Evolutionary conservation across 495 filamentous ascomycete species (phyloP).

Genomic region (Massariosphaeria phaeospora): DNA sequence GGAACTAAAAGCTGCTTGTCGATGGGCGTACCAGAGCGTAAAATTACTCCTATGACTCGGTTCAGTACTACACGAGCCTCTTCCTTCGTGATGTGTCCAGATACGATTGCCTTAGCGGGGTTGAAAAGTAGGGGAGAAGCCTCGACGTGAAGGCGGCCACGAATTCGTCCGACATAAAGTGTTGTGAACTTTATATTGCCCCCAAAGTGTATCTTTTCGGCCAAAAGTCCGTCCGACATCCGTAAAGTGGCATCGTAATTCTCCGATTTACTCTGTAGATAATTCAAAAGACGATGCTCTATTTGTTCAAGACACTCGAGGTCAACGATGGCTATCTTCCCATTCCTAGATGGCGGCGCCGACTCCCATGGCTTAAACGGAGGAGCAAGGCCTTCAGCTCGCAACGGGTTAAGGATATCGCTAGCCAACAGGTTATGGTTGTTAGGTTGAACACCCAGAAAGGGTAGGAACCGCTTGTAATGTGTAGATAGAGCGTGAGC

Average conservation of each 20-base stretch:
- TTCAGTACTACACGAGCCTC: background rate
- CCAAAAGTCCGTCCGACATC: background rate
- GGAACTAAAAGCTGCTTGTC: background rate
- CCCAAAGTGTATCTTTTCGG: background rate
- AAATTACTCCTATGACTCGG: background rate
- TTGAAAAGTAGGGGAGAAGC: background rate
- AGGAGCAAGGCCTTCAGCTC: slow-evolving; percentile 1
- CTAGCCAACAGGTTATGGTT: slow-evolving; percentile 1
- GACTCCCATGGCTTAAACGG: slow-evolving; percentile 2
- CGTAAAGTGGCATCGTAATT: background rate
- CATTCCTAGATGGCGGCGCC: background rate
- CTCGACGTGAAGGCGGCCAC: slow-evolving; percentile 1
- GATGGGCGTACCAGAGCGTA: background rate
- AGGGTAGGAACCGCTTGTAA: background rate
- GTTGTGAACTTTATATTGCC: background rate
- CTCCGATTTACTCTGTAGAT: background rate
- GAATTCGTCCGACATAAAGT: background rate
- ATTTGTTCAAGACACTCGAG: slow-evolving; percentile 8
- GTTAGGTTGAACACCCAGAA: background rate
- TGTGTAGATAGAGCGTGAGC: background rate
- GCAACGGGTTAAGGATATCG: slow-evolving; percentile 8
- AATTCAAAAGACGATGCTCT: background rate
- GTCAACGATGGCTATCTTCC: background rate
- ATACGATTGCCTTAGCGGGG: background rate
- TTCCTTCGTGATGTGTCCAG: background rate